Evolutionary conservation across 1,139 yeast genomes (phyloP).

Genomic region (Geotrichum carabidarum): DNA sequence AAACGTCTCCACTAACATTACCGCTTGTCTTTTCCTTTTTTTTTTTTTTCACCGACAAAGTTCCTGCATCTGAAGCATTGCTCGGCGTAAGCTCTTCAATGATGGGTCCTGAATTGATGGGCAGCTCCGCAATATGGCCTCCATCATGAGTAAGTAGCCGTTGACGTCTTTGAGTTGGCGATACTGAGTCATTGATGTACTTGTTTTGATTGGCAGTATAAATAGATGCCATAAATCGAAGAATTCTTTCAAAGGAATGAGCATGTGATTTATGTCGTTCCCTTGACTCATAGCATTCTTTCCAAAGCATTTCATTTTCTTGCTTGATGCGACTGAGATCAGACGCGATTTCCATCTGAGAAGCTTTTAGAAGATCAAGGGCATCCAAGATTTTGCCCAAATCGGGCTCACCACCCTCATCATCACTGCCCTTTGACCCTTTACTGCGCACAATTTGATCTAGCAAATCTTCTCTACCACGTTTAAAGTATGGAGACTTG

Average conservation of each 20-base stretch:
- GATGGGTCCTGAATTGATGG: neutral
- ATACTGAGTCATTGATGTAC: constrained; percentile 31
- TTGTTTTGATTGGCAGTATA: constrained; percentile 54
- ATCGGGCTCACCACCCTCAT: constrained; percentile 49
- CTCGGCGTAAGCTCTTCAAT: constrained; percentile 15
- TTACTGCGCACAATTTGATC: constrained; percentile 62
- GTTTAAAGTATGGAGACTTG: constrained; percentile 67
- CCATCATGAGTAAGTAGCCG: constrained; percentile 24
- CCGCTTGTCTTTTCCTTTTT: neutral
- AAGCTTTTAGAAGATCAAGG: constrained; percentile 67
- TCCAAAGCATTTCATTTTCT: constrained; percentile 89
- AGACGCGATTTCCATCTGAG: constrained; percentile 75
- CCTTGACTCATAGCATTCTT: constrained; percentile 74
- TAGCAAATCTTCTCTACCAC: constrained; percentile 65
- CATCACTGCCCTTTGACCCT: constrained; percentile 39
- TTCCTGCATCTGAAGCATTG: neutral
- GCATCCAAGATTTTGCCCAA: constrained; percentile 59
- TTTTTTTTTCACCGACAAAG: constrained; percentile 3
- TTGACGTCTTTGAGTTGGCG: constrained; percentile 9
- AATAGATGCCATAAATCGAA: constrained; percentile 78
- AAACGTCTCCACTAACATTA: constrained; percentile 4
- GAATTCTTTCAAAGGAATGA: constrained; percentile 79
- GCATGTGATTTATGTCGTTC: constrained; percentile 83
- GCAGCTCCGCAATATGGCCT: constrained; percentile 13
- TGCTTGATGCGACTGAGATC: constrained; percentile 76